These are phyloP conservation scores for Pseudocercospora ulei DNA, from an alignment of 2,329 filamentous ascomycete species.

Conservation along the genomic window DNA sequence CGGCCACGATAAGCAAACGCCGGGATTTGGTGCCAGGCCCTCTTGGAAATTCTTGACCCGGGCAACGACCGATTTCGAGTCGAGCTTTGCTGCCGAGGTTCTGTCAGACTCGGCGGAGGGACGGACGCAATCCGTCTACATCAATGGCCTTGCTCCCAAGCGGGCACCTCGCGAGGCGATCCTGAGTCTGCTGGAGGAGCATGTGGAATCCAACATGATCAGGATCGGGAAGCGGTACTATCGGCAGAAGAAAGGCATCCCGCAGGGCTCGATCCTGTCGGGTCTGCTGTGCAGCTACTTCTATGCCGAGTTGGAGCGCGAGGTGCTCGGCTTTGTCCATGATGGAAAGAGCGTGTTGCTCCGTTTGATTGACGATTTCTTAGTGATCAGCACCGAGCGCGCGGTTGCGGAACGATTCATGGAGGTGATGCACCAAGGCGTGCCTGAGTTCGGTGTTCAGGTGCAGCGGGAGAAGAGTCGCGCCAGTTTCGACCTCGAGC, in stretches of 20 bases:
- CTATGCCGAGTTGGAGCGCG: conserved; percentile 74
- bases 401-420: conserved; percentile 63
- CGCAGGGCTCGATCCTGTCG: conserved; percentile 83
- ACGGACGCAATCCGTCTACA: conserved; percentile 61
- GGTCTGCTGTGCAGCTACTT: conserved; percentile 89
- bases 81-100: conserved; percentile 29
- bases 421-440: conserved; percentile 65
- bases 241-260: conserved; percentile 78
- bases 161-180: conserved; percentile 51
- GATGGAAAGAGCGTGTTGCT: conserved; percentile 54
- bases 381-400: conserved; percentile 67
- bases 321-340: conserved; percentile 58
- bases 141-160: conserved; percentile 56
- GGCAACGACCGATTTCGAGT: conserved; percentile 31
- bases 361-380: conserved; percentile 82
- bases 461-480: conserved; percentile 72
- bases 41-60: conserved; percentile 38
- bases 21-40: conserved; percentile 31
- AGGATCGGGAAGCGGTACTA: conserved; percentile 83
- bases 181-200: conserved; percentile 61
- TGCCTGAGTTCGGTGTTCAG: conserved; percentile 68
- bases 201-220: conserved; percentile 76
- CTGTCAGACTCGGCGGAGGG: conserved; percentile 23
- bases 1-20: conserved; percentile 31
- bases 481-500: conserved; percentile 63